Conservation (phyloP, 2,329 filamentous ascomycete species). For the Cercospora janseana region DNA sequence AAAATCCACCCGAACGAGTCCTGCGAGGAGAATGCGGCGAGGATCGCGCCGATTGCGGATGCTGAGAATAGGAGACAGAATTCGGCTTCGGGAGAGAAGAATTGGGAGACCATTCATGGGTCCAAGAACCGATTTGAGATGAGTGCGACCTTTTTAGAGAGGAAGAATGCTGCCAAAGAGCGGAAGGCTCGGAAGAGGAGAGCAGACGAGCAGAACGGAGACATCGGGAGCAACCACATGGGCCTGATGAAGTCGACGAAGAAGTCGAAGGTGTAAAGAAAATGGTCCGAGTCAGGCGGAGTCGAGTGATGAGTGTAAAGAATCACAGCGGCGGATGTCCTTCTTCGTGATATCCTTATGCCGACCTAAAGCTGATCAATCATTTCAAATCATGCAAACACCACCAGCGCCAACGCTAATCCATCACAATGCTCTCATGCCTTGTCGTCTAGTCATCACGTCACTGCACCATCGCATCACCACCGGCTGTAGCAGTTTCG, state of each 20-base stretch:
- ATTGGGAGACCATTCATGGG: conserved; percentile 10
- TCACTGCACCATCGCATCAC: conserved; percentile 30
- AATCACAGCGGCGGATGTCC: too few relatives aligned
- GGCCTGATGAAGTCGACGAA: too few relatives aligned
- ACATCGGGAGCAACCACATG: too few relatives aligned
- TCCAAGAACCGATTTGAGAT: conserved; percentile 6
- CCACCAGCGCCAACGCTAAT: conserved; percentile 31
- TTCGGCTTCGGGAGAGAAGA: conserved; percentile 1
- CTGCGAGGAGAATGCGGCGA: neutral
- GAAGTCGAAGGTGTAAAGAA: too few relatives aligned
- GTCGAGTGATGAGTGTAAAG: neutral
- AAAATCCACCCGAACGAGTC: conserved; percentile 1
- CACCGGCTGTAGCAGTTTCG: conserved; percentile 13
- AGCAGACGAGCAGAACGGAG: too few relatives aligned
- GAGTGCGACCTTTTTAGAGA: conserved; percentile 1
- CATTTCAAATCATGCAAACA: neutral
- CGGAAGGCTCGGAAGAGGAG: neutral
- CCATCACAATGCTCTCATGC: conserved; percentile 11
- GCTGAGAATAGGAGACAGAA: neutral
- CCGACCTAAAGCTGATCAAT: neutral
- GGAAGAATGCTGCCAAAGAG: neutral
- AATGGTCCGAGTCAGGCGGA: too few relatives aligned
- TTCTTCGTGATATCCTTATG: too few relatives aligned
- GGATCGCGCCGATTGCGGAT: conserved; percentile 1
- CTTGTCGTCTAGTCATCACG: conserved; percentile 13